phyloP scores from a whole-genome alignment of 176 grass and related monocot genomes.

The Avena atlantica region DNA sequence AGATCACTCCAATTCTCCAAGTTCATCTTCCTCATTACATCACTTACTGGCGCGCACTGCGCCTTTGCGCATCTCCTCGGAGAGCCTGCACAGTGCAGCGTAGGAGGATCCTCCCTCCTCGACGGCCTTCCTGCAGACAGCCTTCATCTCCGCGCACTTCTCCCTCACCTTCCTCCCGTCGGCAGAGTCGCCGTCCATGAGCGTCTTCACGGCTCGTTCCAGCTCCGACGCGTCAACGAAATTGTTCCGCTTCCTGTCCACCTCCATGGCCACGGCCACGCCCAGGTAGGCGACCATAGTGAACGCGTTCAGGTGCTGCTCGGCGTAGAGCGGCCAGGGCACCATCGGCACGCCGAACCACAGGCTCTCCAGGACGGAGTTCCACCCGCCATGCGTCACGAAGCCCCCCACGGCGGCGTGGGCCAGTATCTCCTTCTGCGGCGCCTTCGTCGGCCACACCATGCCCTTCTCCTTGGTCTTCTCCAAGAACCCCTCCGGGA shows the following conservation, averaged over 20 bases:
- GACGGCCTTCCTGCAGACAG: constrained; percentile 11
- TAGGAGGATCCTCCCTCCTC: constrained; percentile 12
- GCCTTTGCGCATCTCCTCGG: background rate
- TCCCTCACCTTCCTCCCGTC: background rate
- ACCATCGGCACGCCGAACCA: constrained; percentile 52
- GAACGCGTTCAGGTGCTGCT: constrained; percentile 68
- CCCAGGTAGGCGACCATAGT: constrained; percentile 36
- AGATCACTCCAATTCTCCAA: background rate
- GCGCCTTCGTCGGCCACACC: constrained; percentile 54
- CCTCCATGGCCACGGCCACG: constrained; percentile 47
- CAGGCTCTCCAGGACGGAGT: constrained; percentile 48
- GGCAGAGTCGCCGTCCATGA: background rate
- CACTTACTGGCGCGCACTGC: background rate
- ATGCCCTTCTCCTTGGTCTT: constrained; percentile 24
- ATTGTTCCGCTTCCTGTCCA: constrained; percentile 22
- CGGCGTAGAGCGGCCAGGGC: constrained; percentile 51
- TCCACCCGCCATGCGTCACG: constrained; percentile 71
- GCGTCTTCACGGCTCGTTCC: background rate
- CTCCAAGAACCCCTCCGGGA: constrained; percentile 39
- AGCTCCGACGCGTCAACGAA: background rate
- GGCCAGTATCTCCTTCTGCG: constrained; percentile 50
- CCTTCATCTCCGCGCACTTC: background rate
- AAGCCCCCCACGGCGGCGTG: constrained; percentile 58
- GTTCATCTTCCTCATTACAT: background rate
- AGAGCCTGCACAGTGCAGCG: background rate